phyloP scores from a whole-genome alignment of 31 red algal species.

The Asparagopsis taxiformis region DNA sequence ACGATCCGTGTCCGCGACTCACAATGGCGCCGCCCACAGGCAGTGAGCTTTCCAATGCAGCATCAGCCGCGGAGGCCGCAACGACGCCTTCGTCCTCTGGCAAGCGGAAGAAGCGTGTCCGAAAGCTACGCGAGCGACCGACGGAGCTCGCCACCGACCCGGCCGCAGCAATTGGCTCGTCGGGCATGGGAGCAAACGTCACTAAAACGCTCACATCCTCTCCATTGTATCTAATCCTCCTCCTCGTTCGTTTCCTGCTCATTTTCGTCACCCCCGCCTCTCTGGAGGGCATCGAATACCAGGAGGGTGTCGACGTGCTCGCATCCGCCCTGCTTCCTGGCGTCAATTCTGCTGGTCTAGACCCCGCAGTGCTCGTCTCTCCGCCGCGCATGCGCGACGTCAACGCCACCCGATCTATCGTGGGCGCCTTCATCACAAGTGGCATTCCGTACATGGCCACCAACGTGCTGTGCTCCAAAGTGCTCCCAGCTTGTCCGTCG shows the following conservation, averaged over 20 bases:
- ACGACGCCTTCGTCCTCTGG: too few species aligned
- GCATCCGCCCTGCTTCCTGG: slow-evolving; percentile 58
- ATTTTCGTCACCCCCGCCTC: slow-evolving; percentile 52
- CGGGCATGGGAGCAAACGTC: slow-evolving; percentile 26
- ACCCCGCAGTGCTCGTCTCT: slow-evolving; percentile 33
- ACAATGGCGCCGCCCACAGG: too few species aligned
- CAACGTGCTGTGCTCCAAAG: slow-evolving; percentile 31
- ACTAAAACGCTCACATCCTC: slow-evolving; percentile 39
- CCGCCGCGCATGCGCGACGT: slow-evolving; percentile 40
- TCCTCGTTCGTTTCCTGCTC: slow-evolving; percentile 43
- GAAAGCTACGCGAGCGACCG: slow-evolving; percentile 15
- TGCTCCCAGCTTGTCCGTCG: slow-evolving; percentile 20
- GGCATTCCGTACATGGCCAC: slow-evolving; percentile 75
- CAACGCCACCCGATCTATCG: slow-evolving; percentile 65
- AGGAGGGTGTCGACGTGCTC: slow-evolving; percentile 70
- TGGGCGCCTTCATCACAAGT: slow-evolving; percentile 64
- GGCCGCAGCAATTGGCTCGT: neutral
- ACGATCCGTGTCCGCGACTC: too few species aligned
- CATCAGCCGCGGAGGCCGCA: too few species aligned
- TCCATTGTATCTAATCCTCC: slow-evolving; percentile 46
- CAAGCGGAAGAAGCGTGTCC: slow-evolving; percentile 73
- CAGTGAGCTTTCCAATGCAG: too few species aligned
- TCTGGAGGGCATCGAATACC: slow-evolving; percentile 63
- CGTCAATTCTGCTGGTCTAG: slow-evolving; percentile 37
- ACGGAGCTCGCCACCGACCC: neutral